phyloP scores from a whole-genome alignment of 352 stramenopile species.

The Pythium sp. region DNA sequence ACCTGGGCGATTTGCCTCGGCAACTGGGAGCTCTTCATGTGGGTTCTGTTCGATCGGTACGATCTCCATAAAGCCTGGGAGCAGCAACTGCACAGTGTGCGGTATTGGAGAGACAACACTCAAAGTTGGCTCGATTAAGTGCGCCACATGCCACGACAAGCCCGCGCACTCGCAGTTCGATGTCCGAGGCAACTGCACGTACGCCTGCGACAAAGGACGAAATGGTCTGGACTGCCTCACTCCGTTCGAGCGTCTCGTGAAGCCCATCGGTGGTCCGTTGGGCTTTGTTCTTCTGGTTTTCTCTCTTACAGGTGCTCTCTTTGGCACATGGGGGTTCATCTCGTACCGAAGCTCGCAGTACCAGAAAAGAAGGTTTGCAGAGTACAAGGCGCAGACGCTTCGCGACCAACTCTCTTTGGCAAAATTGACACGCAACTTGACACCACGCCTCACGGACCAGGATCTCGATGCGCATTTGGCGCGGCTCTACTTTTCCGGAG shows the following conservation, averaged over 20 bases:
- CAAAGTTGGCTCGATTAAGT: conserved; percentile 46
- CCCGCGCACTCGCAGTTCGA: conserved; percentile 75
- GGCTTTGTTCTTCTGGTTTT: conserved; percentile 76
- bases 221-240: conserved; percentile 80
- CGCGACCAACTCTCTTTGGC: conserved; percentile 71
- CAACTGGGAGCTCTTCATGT: conserved; percentile 44
- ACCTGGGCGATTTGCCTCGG: conserved; percentile 48
- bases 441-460: conserved; percentile 72
- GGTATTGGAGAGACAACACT: conserved; percentile 70
- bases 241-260: conserved; percentile 77
- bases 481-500: conserved; percentile 68
- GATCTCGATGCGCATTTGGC: conserved; percentile 70
- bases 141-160: conserved; percentile 51
- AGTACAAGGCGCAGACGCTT: conserved; percentile 73
- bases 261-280: conserved; percentile 73
- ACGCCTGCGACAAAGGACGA: conserved; percentile 76
- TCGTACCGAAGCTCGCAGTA: conserved; percentile 58
- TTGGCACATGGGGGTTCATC: conserved; percentile 67
- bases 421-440: conserved; percentile 70
- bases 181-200: conserved; percentile 73
- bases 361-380: conserved; percentile 44
- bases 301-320: conserved; percentile 42
- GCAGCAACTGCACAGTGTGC: conserved; percentile 64
- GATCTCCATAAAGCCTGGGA: conserved; percentile 48
- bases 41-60: conserved; percentile 55